Evolutionary conservation across 108 stramenopile species (phyloP).

Genomic region (Asterionellopsis glacialis): DNA sequence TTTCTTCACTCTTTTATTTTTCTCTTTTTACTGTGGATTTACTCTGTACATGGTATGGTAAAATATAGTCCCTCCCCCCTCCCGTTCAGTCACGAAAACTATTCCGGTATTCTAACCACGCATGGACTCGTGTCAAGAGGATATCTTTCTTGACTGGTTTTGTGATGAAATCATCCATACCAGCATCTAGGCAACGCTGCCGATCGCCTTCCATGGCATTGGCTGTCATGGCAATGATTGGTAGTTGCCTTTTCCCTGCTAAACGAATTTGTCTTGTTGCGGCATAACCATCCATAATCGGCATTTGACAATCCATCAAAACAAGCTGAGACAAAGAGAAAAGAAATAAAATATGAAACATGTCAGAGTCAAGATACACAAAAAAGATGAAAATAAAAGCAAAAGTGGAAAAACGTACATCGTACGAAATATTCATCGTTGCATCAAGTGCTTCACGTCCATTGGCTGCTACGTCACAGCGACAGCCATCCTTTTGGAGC

Average conservation of each 20-base stretch:
- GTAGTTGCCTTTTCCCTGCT: slow-evolving; percentile 6
- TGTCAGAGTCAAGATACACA: too few species aligned
- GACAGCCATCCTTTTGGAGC: slow-evolving; percentile 21
- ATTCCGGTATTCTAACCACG: too few species aligned
- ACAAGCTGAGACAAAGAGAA: slow-evolving; percentile 6
- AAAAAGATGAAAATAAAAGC: too few species aligned
- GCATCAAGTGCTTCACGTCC: slow-evolving; percentile 19
- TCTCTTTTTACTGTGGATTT: too few species aligned
- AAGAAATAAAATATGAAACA: too few species aligned
- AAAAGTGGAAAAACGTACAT: slow-evolving; percentile 1
- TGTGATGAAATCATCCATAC: slow-evolving; percentile 20
- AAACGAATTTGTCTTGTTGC: slow-evolving; percentile 13
- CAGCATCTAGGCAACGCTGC: slow-evolving; percentile 12
- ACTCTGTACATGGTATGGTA: too few species aligned
- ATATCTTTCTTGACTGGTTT: slow-evolving; percentile 18
- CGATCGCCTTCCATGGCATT: slow-evolving; percentile 26
- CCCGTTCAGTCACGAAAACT: too few species aligned
- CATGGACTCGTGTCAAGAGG: too few species aligned
- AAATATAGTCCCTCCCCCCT: too few species aligned
- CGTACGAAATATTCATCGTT: slow-evolving; percentile 5
- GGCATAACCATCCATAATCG: slow-evolving; percentile 17
- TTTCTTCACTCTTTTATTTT: too few species aligned
- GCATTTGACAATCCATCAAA: slow-evolving; percentile 31
- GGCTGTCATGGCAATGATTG: slow-evolving; percentile 27
- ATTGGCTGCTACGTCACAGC: slow-evolving; percentile 22